phyloP scores from a whole-genome alignment of 75 land plant genomes.

The Adiantum capillusveneris region DNA sequence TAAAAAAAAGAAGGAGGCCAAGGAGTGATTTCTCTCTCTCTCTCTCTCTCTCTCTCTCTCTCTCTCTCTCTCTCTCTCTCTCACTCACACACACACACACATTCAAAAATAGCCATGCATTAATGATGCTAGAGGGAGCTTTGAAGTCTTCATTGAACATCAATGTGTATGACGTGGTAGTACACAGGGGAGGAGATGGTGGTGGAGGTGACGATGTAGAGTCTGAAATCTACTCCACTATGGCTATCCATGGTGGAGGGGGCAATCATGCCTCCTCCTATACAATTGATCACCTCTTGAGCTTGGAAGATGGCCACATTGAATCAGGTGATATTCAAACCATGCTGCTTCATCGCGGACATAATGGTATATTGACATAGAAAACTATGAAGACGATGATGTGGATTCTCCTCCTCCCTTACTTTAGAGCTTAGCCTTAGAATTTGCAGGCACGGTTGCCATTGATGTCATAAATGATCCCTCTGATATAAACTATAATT shows the following conservation, averaged over 20 bases:
- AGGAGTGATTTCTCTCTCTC: no score
- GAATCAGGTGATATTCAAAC: slow-evolving; percentile 32
- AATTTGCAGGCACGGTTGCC: slow-evolving; percentile 42
- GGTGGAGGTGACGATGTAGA: background rate
- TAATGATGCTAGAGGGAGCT: no score
- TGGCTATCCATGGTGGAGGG: slow-evolving; percentile 25
- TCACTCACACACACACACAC: no score
- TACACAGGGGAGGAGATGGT: background rate
- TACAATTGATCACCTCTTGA: no score
- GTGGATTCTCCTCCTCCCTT: slow-evolving; percentile 56
- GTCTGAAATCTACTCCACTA: slow-evolving; percentile 31
- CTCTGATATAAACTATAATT: slow-evolving; percentile 26
- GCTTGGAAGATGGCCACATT: background rate
- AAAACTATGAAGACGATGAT: slow-evolving; percentile 40
- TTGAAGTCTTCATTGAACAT: no score
- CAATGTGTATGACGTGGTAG: no score
- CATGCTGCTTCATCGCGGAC: slow-evolving; percentile 29
- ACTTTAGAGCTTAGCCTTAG: slow-evolving; percentile 69
- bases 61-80: no score
- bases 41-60: no score
- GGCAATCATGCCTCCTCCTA: slow-evolving; percentile 4
- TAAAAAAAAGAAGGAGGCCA: no score
- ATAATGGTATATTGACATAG: background rate
- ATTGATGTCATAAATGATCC: slow-evolving; percentile 20
- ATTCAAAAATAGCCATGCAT: no score